Evolutionary conservation across 495 filamentous ascomycete species (phyloP), one percentile per base, ranked within the genome.

Genomic region (Lophiotrema nucula): DNA sequence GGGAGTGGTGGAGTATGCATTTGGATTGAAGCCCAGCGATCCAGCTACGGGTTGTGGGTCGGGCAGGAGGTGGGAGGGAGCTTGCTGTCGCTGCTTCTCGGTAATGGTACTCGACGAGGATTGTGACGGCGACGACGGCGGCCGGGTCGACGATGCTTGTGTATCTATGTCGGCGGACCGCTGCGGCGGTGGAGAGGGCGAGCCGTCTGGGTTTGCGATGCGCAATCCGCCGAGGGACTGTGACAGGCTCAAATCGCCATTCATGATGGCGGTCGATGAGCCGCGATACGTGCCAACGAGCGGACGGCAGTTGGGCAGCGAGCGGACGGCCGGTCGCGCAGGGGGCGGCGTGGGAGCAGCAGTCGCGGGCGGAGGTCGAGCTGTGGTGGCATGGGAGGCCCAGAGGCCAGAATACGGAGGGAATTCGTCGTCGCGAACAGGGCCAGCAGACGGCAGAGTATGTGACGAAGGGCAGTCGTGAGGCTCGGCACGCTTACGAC

Each of bases 181-280:
- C 58, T 77, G 74, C 37, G 87, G 77, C 26, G 87, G 84, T 44
- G 82, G 61, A 27, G 63, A 62, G n/a, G 60, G 57, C n/a, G 67
- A 52, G 42, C 38, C 46, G 77, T 97, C 92, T 38, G 95, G 93
- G 71, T 99, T 99, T 58, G 95, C 95, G 68, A 97, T 97, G 64
- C 93, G 88, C 71, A 99, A 78, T 63, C 95, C 95, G 49, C 95
- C 95, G 61, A 99, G 79, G 56, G 90, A 88, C 73, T 90, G 88
- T 52, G 93, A 95, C 47, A 98, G 83, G 71, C 89, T 97, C 63
- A 96, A 74, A 73, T 97, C 92, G 68, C 88, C 88, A 70, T 92
- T 88, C 92, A 96, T 97, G 39, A 21, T 62, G 60, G 26, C 47
- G 39, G 43, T 2, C 26, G 45, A 18, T 24, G 45, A 18, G 39